Evolutionary conservation across 192 early-diverging fungal species (phyloP), one percentile per base, ranked within the genome.

Genomic region (Coemansia sp.): DNA sequence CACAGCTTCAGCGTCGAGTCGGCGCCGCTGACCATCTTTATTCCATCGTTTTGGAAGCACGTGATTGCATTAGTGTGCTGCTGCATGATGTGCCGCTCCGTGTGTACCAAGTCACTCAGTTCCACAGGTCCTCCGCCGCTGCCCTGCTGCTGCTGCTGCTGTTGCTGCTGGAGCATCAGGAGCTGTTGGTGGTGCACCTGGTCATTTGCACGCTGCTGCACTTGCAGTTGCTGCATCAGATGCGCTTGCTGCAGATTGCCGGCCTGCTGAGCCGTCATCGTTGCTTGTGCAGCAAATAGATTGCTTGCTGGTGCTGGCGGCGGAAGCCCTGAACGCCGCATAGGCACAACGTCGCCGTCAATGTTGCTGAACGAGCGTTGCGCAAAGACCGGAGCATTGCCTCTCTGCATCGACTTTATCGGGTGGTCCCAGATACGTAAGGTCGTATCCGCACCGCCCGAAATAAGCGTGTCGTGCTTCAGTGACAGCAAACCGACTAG

Each of bases 1-100:
- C 97, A 99, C 66, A 98, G 86, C 71, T 98, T 98, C 28, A 99
- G 84, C 0, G 93, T 93, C 7, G 90, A 92, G 61, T 96, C 97
- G 4, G 93, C 93, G 2, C 97, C 97, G 16, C 93, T 94, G 29
- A 98, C 94, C 20, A 98, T 91, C 51, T 97, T 96, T 31, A 87
- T 82, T 12, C 85, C 87, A 71, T 99, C 97, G 72, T 97, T 93
- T 72, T 99, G 96, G 81, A 99, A 97, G 66, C 96, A 98, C 3
- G 97, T 99, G 49, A 99, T 99, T 9, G 97, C 95, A 4, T 65
- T 75, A 3, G 72, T 61, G 39, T 84, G 30, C 86, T 91, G 31
- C 70, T 69, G 69, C 94, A 95, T n/a, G 84, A 81, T 63, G 23
- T 48, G 48, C 3, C 94, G 39, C 84, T 89, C 59, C 88, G 85